Base-by-base conservation (phyloP, 2,329 filamentous ascomycete genomes). In the Fusarium sp. region DNA sequence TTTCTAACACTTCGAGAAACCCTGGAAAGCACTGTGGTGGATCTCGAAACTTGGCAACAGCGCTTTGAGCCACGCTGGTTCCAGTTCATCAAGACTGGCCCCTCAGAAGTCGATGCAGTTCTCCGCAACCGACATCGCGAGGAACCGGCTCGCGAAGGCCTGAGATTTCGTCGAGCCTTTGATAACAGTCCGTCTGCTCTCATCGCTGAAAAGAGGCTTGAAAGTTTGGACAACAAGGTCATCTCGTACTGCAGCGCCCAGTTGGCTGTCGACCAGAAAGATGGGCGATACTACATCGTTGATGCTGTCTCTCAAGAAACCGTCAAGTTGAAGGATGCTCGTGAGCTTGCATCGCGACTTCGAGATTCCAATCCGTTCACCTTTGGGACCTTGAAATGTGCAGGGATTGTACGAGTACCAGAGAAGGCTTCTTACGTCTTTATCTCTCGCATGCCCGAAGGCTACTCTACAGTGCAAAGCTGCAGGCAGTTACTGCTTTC, bases 31-130 rank as follows among this genome's bases (percentile, higher is more conserved):
- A 55, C 52, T 4, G 52, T 49, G 3, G 4, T 7, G 6, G 52
- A 50, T 34, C 52, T 55, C 12, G 52, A 55, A 21, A 15, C 17
- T 3, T 55, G 52, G 44, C 52, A 55, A n/a, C 26, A 42, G 32
- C 52, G 52, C 4, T 55, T 55, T 6, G 52, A 55, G 19, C 52
- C 52, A 11, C 49, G 44, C 1, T 55, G 52, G 52, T 55, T 55
- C 8, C 34, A 39, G 1, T n/a, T 55, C 2, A 17, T 49, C 5
- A 55, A 49, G 12, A 40, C 36, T 4, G 26, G 34, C 5, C 6
- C 52, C 8, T 7, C 32, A 1, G 11, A 4, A 17, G 21, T 24
- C 5, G 34, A 55, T 17, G 9, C 15, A 3, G 15, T 49, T 8
- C 20, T 55, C 7, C 21, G 19, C 10, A n/a, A 14, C 8, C 8